Percentiles rank a stretch among this genome's conserved stretches.
phyloP scores from a whole-genome alignment of 257 asterid genomes.

The Capsicum baccatum region DNA sequence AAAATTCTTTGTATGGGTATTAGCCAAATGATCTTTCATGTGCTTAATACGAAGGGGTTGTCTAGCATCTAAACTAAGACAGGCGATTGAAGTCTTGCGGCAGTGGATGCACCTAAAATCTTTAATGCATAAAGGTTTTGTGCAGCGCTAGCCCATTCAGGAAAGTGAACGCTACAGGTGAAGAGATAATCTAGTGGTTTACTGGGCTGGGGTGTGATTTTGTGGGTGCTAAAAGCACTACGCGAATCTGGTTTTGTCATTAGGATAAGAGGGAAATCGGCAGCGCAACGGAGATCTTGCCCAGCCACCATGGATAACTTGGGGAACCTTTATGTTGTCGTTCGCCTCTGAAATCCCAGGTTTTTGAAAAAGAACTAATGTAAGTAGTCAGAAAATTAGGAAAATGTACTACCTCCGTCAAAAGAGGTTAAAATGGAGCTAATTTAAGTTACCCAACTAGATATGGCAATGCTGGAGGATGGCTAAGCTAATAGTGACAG shows the following conservation, averaged over 20 bases:
- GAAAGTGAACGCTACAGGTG: neutral
- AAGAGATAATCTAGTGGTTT: neutral
- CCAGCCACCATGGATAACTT: too few relatives aligned
- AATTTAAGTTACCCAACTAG: neutral
- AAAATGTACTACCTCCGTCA: neutral
- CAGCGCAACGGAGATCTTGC: too few relatives aligned
- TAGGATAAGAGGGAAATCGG: too few relatives aligned
- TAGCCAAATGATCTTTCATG: slow-evolving; percentile 19
- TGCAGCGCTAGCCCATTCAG: neutral
- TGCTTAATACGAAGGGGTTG: neutral
- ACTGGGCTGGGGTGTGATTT: neutral
- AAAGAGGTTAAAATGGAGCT: neutral
- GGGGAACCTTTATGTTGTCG: too few relatives aligned
- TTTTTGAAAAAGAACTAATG: neutral
- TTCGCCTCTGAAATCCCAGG: too few relatives aligned
- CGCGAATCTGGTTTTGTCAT: too few relatives aligned
- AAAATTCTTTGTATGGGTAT: neutral
- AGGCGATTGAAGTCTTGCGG: neutral
- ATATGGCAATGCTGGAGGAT: neutral
- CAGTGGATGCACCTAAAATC: neutral
- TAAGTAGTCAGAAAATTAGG: neutral
- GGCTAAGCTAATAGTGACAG: neutral
- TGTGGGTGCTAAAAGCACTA: neutral
- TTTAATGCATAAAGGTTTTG: neutral
- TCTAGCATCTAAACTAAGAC: neutral